Evolutionary conservation across 2,329 filamentous ascomycete species (phyloP), one percentile per base, ranked within the genome.

Genomic region (Fusarium buxicola): DNA sequence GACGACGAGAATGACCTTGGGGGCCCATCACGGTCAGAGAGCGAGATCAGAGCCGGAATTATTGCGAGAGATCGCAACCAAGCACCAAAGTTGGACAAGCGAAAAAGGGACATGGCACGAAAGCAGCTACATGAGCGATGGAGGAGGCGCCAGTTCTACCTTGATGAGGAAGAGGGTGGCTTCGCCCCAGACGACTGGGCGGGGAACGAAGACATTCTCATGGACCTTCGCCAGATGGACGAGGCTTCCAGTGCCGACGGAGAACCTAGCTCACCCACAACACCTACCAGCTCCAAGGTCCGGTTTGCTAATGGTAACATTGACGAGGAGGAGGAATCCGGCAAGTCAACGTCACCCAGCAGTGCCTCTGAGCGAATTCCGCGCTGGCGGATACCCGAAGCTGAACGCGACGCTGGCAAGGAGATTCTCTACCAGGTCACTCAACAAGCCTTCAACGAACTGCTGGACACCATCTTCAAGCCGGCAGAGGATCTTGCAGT

Each of bases 371-470:
- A 94, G 74, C 84, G 89, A 55, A 92, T 89, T 89, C 89, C 89
- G 44, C 89, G 89, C 15, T 89, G 92, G 74, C 90, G 92, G 48
- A 88, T 96, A 13, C 90, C 91, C 1, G 87, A 91, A 65, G 89
- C 90, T 1, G 93, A 97, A 74, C 85, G 85, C 57, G 93, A 97
- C 73, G 88, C 92, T 7, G 92, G 92, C 32, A 92, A 90, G 67
- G 92, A 98, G 72, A 90, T 97, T 5, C 80, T 98, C 1, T 97
- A 96, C 71, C 92, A 97, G 74, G 88, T 96, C 28, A 93, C 92
- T 1, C 93, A 97, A 75, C 91, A 97, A 75, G 76, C 92, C 1
- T 92, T 97, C 78, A 97, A 98, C 71, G 93, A 98, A 76, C 81
- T 98, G 3, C 85, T 99, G 1, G 92, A 98, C 71, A 84, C 88